Evolutionary conservation across 192 early-diverging fungal genomes (phyloP).

Genomic region (Mortierella hygrophila): DNA sequence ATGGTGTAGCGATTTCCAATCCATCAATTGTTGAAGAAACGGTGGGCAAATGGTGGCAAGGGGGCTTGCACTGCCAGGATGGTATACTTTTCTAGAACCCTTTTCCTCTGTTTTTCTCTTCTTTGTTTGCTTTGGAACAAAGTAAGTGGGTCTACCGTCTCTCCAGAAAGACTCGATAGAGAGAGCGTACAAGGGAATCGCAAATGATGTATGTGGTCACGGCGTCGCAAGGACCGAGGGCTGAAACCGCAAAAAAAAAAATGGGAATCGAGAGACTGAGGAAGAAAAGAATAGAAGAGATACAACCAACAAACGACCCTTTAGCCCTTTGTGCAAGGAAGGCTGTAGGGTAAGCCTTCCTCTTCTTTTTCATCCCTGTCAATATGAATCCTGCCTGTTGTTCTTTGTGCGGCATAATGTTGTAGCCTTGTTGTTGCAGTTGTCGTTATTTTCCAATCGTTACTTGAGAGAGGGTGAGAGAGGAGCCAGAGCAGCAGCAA

Average conservation of each 20-base stretch:
- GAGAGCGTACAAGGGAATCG: neutral
- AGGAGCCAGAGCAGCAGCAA: neutral
- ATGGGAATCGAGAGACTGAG: neutral
- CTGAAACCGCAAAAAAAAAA: constrained; percentile 9
- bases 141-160: neutral
- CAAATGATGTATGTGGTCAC: constrained; percentile 7
- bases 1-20: neutral
- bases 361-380: too few species aligned
- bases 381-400: too few species aligned
- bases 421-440: neutral
- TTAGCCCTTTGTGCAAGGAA: neutral
- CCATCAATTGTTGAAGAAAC: neutral
- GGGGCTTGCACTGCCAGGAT: neutral
- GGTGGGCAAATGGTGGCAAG: neutral
- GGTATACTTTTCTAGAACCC: neutral
- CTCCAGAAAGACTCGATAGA: neutral
- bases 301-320: neutral
- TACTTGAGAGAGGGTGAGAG: neutral
- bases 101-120: neutral
- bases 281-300: neutral
- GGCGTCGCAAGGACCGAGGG: neutral
- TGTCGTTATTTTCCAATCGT: neutral
- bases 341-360: too few species aligned
- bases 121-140: neutral
- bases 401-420: too few species aligned